Evolutionary conservation across 2,329 filamentous ascomycete genomes (phyloP).

Genomic region (Ophiostoma tasmaniense): DNA sequence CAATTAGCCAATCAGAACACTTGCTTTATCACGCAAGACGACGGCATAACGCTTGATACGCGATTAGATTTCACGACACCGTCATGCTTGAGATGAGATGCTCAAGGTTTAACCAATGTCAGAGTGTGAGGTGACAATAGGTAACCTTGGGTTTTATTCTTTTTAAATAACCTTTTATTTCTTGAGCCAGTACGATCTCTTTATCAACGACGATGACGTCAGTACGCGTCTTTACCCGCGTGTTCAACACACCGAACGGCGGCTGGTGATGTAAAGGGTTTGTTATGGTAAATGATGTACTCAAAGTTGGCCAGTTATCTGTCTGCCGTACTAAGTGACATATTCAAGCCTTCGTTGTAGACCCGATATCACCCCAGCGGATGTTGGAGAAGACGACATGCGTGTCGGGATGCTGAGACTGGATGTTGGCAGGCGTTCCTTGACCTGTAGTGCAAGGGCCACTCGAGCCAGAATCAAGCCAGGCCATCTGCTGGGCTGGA

Average conservation of each 20-base stretch:
- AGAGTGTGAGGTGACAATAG: neutral
- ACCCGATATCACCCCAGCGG: neutral
- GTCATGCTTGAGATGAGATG: neutral
- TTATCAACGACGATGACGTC: neutral
- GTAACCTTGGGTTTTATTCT: too few species aligned
- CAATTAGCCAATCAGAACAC: neutral
- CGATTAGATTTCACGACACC: neutral
- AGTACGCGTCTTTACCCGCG: too few species aligned
- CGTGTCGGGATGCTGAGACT: neutral
- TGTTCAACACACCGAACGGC: neutral
- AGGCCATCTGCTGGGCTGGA: too few species aligned
- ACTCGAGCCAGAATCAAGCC: too few species aligned
- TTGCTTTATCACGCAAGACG: neutral
- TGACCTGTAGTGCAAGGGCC: too few species aligned
- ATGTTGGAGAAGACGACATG: neutral
- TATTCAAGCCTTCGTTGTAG: neutral
- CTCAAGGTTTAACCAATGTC: neutral
- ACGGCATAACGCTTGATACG: neutral
- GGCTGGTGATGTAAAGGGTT: too few species aligned
- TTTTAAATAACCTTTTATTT: too few species aligned
- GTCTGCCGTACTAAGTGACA: neutral
- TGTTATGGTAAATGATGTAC: too few species aligned
- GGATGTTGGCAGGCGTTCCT: neutral
- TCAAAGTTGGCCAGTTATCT: neutral
- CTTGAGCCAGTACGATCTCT: neutral